phyloP scores from a whole-genome alignment of 495 filamentous ascomycete species.

The Trypethelium eluteriae region DNA sequence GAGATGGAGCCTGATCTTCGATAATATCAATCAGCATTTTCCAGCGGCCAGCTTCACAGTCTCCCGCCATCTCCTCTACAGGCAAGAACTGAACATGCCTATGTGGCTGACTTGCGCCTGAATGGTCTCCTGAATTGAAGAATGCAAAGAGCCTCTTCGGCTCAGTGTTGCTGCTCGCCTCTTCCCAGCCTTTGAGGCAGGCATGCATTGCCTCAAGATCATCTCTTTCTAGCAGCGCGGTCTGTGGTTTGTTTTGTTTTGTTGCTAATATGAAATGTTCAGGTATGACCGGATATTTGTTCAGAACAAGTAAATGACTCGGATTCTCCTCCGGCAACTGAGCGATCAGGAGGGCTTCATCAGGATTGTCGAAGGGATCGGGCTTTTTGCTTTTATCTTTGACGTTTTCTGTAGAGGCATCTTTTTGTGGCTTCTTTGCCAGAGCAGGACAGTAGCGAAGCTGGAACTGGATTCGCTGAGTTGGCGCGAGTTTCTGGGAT shows the following conservation, averaged over 20 bases:
- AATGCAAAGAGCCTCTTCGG: constrained; percentile 57
- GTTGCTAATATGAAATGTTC: constrained; percentile 78
- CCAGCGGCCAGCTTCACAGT: constrained; percentile 39
- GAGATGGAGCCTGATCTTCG: constrained; percentile 13
- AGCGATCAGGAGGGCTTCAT: constrained; percentile 53
- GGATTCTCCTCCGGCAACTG: constrained; percentile 45
- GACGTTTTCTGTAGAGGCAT: constrained; percentile 33
- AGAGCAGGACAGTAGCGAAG: constrained; percentile 71
- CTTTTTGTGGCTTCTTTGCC: constrained; percentile 56
- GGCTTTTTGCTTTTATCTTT: constrained; percentile 41
- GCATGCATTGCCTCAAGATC: constrained; percentile 60
- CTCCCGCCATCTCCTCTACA: constrained; percentile 56
- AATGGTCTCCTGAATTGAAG: constrained; percentile 72
- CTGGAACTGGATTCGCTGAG: constrained; percentile 52
- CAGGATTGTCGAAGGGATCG: constrained; percentile 68
- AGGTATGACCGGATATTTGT: constrained; percentile 73
- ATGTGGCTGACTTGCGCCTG: constrained; percentile 74
- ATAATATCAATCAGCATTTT: constrained; percentile 50
- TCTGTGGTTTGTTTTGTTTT: constrained; percentile 56
- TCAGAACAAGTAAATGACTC: constrained; percentile 62
- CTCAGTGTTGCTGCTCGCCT: constrained; percentile 17
- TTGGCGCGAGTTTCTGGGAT: background rate
- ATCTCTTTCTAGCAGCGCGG: constrained; percentile 54
- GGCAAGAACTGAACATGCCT: constrained; percentile 73
- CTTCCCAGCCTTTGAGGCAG: constrained; percentile 56